Conservation (phyloP, 2,329 filamentous ascomycete genomes). For the Amauroascus verrucosus region DNA sequence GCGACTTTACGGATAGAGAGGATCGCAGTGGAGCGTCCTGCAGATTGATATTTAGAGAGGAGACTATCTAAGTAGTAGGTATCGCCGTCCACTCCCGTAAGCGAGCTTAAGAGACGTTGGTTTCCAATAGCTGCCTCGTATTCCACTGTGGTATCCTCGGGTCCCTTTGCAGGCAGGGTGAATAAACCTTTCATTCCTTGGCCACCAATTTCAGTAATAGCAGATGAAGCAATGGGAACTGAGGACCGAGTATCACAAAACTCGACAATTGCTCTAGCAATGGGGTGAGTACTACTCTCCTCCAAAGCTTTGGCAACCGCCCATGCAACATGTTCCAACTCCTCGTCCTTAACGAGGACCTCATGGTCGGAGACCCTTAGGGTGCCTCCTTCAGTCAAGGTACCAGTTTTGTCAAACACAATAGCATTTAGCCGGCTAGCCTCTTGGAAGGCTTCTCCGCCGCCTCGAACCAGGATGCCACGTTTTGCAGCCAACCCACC, state of each 20-base stretch:
- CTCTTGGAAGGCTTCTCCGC: slow-evolving; percentile 77
- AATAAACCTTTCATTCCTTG: slow-evolving; percentile 49
- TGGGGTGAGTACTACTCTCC: slow-evolving; percentile 50
- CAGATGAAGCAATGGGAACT: slow-evolving; percentile 23
- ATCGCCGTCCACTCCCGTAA: slow-evolving; percentile 24
- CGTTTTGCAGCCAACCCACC: slow-evolving; percentile 67
- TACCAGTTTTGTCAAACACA: slow-evolving; percentile 84
- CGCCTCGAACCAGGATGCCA: slow-evolving; percentile 73
- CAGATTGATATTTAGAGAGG: slow-evolving; percentile 32
- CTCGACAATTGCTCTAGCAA: slow-evolving; percentile 45
- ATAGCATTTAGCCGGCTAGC: slow-evolving; percentile 67
- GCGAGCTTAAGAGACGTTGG: slow-evolving; percentile 39
- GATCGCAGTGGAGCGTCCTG: slow-evolving; percentile 37
- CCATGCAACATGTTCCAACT: slow-evolving; percentile 34
- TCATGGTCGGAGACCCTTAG: slow-evolving; percentile 46
- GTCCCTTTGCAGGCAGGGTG: slow-evolving; percentile 22
- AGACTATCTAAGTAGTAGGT: slow-evolving; percentile 27
- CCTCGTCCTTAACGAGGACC: slow-evolving; percentile 28
- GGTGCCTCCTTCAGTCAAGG: slow-evolving; percentile 58
- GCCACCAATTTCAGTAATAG: slow-evolving; percentile 46
- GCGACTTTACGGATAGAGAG: slow-evolving; percentile 30
- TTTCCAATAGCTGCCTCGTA: slow-evolving; percentile 49
- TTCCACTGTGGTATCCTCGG: slow-evolving; percentile 18
- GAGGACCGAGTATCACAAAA: slow-evolving; percentile 36
- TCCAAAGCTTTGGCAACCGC: slow-evolving; percentile 44